Base-by-base conservation (phyloP, 2,329 filamentous ascomycete species). In the Aspergillus sp. region DNA sequence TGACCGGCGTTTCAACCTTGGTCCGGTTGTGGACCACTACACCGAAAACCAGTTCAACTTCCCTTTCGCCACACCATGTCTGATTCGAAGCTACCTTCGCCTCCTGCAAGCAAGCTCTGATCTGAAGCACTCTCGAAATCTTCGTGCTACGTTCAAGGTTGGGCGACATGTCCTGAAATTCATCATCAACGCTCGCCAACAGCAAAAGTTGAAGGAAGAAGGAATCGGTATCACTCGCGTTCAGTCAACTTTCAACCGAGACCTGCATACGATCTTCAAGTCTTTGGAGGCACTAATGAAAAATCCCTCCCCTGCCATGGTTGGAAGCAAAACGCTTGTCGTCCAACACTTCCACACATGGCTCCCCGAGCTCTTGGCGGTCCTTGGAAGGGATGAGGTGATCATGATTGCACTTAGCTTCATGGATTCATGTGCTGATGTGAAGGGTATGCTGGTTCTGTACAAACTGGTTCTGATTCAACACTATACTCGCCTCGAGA, bases 331-430 rank as follows among this genome's bases (percentile, higher is more conserved):
- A 78, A 98, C 95, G 0, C 82, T 99, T 54, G 89, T 96, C 2
- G 93, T 98, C 13, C 95, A 99, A 76, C 92, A 98, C 75, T 96
- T 98, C 75, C 94, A 98, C 73, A 91, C 91, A 0, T 99, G 95
- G 95, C 82, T 99, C n/a, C 94, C 95, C 0, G 94, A 98, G 73
- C 86, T 99, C 9, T 84, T 87, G 0, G 87, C 89, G 1, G 83
- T 95, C 43, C 84, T 98, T 72, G 86, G 85, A 4, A 88, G 89
- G 0, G 90, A 93, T 69, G 94, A 98, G 74, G 94, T 97, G 50
- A 81, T 97, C 56, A 90, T 96, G 70, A 90, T 97, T 65, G 92
- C 93, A 46, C 91, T 96, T 64, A 92, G 94, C 77, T 96, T 98
- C 72, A 90, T 98, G 81, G 93, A 97, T 72, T 92, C 95, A 1